These are phyloP conservation scores for Phlyctochytrium arcticum DNA, from an alignment of 192 early-diverging fungal species.

Conservation along the genomic window DNA sequence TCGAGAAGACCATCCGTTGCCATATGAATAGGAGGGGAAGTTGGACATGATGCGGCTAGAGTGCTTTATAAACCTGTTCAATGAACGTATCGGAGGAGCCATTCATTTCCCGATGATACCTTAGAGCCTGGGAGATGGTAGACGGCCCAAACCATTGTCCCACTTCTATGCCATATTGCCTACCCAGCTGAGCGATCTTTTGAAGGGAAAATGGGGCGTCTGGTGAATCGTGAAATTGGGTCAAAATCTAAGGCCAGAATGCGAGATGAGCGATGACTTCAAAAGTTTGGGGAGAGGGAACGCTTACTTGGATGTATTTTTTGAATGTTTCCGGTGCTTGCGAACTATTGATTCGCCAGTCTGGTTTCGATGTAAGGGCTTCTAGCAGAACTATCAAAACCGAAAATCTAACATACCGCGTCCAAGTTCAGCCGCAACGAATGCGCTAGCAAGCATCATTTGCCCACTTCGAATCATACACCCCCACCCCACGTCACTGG, in stretches of 20 bases:
- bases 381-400: background rate
- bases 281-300: background rate
- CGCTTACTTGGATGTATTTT: background rate
- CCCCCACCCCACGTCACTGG: constrained; percentile 79
- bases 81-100: background rate
- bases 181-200: constrained; percentile 77
- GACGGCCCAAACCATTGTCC: constrained; percentile 98
- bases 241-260: constrained; percentile 47
- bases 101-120: constrained; percentile 45
- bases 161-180: constrained; percentile 81
- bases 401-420: constrained; percentile 46
- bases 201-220: constrained; percentile 88
- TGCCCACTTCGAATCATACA: constrained; percentile 97
- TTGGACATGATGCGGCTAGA: background rate
- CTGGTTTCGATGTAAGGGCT: background rate
- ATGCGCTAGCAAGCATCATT: constrained; percentile 81
- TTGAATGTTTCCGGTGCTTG: background rate
- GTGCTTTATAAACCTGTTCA: background rate
- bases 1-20: constrained; percentile 83
- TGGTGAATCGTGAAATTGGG: constrained; percentile 74
- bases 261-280: background rate
- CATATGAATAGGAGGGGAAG: constrained; percentile 56
- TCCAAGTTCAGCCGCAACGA: constrained; percentile 73
- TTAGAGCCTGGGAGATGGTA: constrained; percentile 75
- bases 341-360: background rate